Evolutionary conservation across 495 filamentous ascomycete genomes (phyloP), one percentile per base, ranked within the genome.

Genomic region (Hamigera avellanea): DNA sequence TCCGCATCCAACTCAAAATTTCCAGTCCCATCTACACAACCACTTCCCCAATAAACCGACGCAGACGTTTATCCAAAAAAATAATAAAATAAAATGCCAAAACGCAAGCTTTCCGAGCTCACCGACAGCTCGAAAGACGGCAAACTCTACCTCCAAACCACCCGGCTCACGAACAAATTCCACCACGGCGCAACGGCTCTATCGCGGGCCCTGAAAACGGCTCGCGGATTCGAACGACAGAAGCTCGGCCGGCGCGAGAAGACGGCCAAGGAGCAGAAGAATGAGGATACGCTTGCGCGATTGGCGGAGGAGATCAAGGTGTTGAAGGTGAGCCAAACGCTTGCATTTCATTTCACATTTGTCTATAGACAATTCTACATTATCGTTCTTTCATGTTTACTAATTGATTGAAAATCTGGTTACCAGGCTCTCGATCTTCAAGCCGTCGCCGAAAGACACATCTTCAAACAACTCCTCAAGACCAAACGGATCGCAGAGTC

Each of bases 181-280:
- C 53, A 67, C 8, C 63, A 75, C 36, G 70, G 70, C 42, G 70
- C 73, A 21, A 72, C 70, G 36, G 53, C 73, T 14, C 66, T 95
- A 7, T 67, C 70, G 31, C 69, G 75, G 14, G 81, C 75, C 0
- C 64, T 95, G 26, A 93, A 91, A 55, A 64, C 73, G 1, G 83
- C 81, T 17, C 86, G 86, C 40, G 85, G 83, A 12, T 89, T 89
- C 54, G 88, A 95, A 61, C 69, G 86, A 44, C 88, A 94, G 59
- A 94, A 93, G 39, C 68, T 87, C 30, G 76, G 81, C 19, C 78
- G 86, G 36, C 64, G 86, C 25, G 64, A 81, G 15, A 87, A 81
- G 55, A 76, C 76, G 18, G 76, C 78, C 2, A 71, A 66, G 44
- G 35, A 55, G 14, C 64, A 70, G n/a, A 59, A 69, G 14, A 54